Evolutionary conservation across 352 stramenopile species (phyloP).

Genomic region (Globisporangium rhizosaccharum): DNA sequence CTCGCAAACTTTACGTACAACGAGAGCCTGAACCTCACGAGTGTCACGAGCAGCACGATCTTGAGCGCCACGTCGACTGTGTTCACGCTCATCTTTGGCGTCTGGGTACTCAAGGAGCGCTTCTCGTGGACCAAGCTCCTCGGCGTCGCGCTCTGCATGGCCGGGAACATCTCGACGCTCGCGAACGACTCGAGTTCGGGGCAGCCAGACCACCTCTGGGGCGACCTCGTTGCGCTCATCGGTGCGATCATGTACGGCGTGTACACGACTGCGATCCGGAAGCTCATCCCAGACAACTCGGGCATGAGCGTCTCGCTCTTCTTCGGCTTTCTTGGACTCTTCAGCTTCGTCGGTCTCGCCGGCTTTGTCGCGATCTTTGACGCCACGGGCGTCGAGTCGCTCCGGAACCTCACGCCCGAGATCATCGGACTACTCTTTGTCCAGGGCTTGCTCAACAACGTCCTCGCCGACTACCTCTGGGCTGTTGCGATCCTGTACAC

Average conservation of each 20-base stretch:
- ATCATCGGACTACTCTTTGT: conserved; percentile 84
- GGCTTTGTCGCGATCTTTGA: conserved; percentile 64
- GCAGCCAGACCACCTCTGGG: conserved; percentile 34
- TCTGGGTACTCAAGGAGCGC: conserved; percentile 76
- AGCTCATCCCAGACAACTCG: conserved; percentile 71
- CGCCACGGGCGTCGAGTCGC: conserved; percentile 60
- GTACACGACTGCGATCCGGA: conserved; percentile 90
- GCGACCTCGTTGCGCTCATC: conserved; percentile 65
- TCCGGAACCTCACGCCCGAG: conserved; percentile 55
- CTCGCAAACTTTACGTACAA: conserved; percentile 95
- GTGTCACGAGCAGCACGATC: conserved; percentile 94
- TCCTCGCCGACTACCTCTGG: conserved; percentile 95
- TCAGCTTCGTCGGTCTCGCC: conserved; percentile 80
- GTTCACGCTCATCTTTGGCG: conserved; percentile 91
- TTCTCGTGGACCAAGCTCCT: conserved; percentile 81
- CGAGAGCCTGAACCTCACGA: conserved; percentile 87
- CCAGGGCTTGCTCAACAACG: conserved; percentile 94
- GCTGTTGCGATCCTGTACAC: conserved; percentile 93
- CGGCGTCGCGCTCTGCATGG: conserved; percentile 87
- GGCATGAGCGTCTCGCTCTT: conserved; percentile 91
- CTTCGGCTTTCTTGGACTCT: conserved; percentile 93
- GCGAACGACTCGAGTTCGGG: conserved; percentile 62
- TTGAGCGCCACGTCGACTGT: conserved; percentile 91
- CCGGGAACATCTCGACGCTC: conserved; percentile 85
- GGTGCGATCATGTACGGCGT: conserved; percentile 90